Conservation (phyloP, 257 asterid genomes). For the Misopates orontium region DNA sequence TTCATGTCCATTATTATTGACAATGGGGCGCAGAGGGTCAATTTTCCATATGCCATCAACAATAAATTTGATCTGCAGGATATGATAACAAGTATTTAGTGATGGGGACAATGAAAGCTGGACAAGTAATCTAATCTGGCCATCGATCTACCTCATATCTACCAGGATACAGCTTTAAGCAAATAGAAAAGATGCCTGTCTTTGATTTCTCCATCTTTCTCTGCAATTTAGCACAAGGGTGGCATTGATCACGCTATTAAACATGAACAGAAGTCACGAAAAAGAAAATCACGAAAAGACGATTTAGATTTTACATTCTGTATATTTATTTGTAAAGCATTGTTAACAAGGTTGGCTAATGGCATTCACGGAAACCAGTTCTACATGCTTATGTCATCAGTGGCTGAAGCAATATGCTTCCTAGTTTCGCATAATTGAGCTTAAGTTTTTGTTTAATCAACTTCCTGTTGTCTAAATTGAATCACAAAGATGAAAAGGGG, state of each 20-base stretch:
- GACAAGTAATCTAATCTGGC: conserved; percentile 2
- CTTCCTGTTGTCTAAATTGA: too few relatives aligned
- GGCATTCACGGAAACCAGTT: conserved; percentile 8
- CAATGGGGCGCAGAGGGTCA: conserved; percentile 75
- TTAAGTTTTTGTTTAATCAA: too few relatives aligned
- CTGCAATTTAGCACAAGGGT: conserved; percentile 49
- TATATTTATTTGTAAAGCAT: neutral
- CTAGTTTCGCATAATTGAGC: too few relatives aligned
- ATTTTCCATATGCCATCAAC: conserved; percentile 86
- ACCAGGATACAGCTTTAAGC: conserved; percentile 83
- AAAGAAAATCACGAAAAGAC: neutral
- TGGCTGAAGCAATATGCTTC: conserved; percentile 1
- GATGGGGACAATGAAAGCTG: neutral
- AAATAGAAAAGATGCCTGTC: conserved; percentile 61
- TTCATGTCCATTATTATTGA: conserved; percentile 56
- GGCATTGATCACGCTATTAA: neutral
- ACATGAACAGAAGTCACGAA: neutral
- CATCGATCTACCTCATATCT: conserved; percentile 69
- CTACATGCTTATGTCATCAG: neutral
- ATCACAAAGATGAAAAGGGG: too few relatives aligned
- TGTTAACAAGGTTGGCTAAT: neutral
- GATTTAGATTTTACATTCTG: neutral
- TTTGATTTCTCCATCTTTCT: conserved; percentile 77
- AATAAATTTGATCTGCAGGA: conserved; percentile 79
- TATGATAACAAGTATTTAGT: neutral